Conservation (phyloP, 345 rosid genomes). For the Populus pruinosa region DNA sequence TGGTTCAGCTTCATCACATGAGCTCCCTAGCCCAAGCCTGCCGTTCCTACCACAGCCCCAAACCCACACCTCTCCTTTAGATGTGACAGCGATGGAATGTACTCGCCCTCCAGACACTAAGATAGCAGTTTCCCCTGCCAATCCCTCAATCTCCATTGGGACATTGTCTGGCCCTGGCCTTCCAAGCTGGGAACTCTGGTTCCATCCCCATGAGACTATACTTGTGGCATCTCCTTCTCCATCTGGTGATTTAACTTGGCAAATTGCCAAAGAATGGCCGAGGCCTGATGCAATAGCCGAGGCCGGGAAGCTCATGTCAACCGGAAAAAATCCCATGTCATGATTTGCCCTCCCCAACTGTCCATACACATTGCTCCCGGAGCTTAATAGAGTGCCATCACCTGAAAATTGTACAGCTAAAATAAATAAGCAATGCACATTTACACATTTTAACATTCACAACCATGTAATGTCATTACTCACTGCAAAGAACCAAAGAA, state of each 20-base stretch:
- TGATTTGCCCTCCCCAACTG: constrained; percentile 68
- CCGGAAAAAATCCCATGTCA: constrained; percentile 62
- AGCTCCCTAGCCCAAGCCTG: constrained; percentile 81
- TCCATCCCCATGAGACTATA: constrained; percentile 90
- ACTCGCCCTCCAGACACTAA: constrained; percentile 70
- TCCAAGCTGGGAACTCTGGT: constrained; percentile 72
- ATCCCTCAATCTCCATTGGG: constrained; percentile 48
- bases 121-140: constrained; percentile 44
- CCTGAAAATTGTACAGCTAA: constrained; percentile 29
- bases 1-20: constrained; percentile 65
- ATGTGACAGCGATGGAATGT: constrained; percentile 63
- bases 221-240: constrained; percentile 21
- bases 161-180: constrained; percentile 53
- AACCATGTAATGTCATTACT: constrained; percentile 26
- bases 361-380: constrained; percentile 80
- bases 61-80: constrained; percentile 65
- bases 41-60: constrained; percentile 91
- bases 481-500: constrained; percentile 71
- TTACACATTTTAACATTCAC: not conserved
- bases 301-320: constrained; percentile 36
- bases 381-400: constrained; percentile 60
- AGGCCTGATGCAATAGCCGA: constrained; percentile 69
- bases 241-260: constrained; percentile 27
- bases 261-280: constrained; percentile 84
- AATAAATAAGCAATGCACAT: not conserved